These are phyloP conservation scores for Penicillium parvum DNA, from an alignment of 495 filamentous ascomycete genomes.

Conservation along the genomic window DNA sequence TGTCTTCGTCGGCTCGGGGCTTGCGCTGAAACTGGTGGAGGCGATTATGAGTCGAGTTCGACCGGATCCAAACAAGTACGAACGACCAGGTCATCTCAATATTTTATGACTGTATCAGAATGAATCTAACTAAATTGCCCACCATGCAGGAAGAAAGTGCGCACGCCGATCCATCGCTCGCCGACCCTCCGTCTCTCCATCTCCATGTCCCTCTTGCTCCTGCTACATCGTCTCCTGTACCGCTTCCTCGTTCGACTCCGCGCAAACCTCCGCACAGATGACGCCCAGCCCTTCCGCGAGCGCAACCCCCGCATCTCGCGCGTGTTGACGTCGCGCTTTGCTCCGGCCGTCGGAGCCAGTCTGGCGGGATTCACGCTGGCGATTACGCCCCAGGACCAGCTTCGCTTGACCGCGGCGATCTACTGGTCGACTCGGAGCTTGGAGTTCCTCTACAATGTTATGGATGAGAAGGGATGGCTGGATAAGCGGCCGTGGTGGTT, in stretches of 20 bases:
- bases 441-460: conserved; percentile 81
- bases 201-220: conserved; percentile 75
- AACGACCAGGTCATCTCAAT: too few species aligned
- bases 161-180: conserved; percentile 57
- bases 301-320: conserved; percentile 73
- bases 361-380: conserved; percentile 78
- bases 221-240: conserved; percentile 83
- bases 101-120: too few species aligned
- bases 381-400: conserved; percentile 70
- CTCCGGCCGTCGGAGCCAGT: conserved; percentile 84
- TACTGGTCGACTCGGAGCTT: conserved; percentile 72
- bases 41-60: conserved; percentile 47
- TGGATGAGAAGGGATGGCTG: conserved; percentile 77
- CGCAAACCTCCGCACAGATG: conserved; percentile 66
- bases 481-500: conserved; percentile 80
- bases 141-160: conserved; percentile 37
- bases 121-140: too few species aligned
- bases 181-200: conserved; percentile 73
- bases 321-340: conserved; percentile 72
- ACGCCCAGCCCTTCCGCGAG: conserved; percentile 69
- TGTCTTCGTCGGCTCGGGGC: conserved; percentile 67
- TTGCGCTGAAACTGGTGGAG: conserved; percentile 66
- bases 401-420: conserved; percentile 74
- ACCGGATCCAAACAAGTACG: conserved; percentile 29
- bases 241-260: conserved; percentile 84